These are phyloP conservation scores for Neonectria magnoliae DNA, from an alignment of 2,329 filamentous ascomycete species.

Conservation along the genomic window DNA sequence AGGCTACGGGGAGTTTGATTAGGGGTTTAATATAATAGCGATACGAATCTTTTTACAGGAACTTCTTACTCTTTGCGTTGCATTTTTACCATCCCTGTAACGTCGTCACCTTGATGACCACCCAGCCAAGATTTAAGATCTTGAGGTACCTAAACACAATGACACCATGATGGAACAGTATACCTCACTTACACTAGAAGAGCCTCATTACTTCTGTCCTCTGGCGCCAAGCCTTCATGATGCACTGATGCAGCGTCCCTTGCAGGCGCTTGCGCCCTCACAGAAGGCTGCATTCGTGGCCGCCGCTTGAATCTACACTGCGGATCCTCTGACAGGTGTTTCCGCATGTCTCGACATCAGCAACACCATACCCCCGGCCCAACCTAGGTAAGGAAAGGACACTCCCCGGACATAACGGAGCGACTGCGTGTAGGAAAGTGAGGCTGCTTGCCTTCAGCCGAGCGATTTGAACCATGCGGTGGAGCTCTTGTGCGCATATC, in stretches of 20 bases:
- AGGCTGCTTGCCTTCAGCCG: background rate
- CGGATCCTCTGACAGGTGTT: background rate
- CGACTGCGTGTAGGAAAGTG: background rate
- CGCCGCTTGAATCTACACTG: background rate
- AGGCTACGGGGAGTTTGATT: background rate
- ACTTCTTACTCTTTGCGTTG: background rate
- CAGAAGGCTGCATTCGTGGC: background rate
- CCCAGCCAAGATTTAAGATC: background rate
- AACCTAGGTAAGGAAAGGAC: background rate
- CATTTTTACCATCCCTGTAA: background rate
- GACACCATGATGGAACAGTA: background rate
- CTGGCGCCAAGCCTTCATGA: background rate
- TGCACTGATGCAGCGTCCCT: background rate
- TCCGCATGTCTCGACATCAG: background rate
- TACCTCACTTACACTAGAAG: background rate
- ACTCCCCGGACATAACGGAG: background rate
- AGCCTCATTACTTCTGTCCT: background rate
- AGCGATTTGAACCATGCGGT: background rate
- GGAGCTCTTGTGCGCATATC: background rate
- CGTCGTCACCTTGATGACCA: background rate
- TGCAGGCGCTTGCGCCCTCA: background rate
- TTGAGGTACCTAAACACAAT: too few species aligned
- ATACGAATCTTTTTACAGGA: background rate
- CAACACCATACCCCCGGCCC: background rate
- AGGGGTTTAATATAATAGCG: too few species aligned